phyloP scores from a whole-genome alignment of 257 asterid species.

The Handroanthus guayacan region DNA sequence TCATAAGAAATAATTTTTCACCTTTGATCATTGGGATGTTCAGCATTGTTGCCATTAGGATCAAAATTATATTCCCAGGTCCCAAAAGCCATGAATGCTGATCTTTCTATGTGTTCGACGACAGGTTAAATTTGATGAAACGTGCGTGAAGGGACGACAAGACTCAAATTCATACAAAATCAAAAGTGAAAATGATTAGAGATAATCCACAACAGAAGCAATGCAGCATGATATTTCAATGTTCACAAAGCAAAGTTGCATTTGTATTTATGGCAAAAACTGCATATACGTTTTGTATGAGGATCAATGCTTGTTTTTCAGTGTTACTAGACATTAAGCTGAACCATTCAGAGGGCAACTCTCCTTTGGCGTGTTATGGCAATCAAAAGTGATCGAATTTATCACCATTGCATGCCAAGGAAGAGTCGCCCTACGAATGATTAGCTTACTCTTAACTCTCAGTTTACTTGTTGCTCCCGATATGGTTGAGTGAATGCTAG shows the following conservation, averaged over 20 bases:
- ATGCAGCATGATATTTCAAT: neutral
- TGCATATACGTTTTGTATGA: constrained; percentile 20
- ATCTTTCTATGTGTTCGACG: too few relatives aligned
- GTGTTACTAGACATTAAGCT: constrained; percentile 27
- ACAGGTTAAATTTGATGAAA: too few relatives aligned
- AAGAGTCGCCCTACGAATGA: constrained; percentile 57
- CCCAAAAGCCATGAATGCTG: neutral
- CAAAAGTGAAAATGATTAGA: too few relatives aligned
- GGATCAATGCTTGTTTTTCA: neutral
- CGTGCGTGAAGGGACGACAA: too few relatives aligned
- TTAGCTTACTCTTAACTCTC: constrained; percentile 40
- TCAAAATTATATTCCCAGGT: too few relatives aligned
- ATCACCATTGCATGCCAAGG: constrained; percentile 50
- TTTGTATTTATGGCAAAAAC: neutral
- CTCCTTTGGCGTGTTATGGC: constrained; percentile 64
- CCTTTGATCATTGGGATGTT: too few relatives aligned
- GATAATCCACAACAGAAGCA: too few relatives aligned
- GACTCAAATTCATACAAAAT: too few relatives aligned
- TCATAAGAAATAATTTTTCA: too few relatives aligned
- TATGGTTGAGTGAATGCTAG: neutral
- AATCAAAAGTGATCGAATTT: neutral
- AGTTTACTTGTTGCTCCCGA: neutral
- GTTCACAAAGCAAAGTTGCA: neutral
- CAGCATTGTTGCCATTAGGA: neutral
- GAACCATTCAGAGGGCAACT: constrained; percentile 63